These are phyloP conservation scores for Arthrinium phaeospermum DNA, from an alignment of 2,329 filamentous ascomycete genomes.

Conservation along the genomic window DNA sequence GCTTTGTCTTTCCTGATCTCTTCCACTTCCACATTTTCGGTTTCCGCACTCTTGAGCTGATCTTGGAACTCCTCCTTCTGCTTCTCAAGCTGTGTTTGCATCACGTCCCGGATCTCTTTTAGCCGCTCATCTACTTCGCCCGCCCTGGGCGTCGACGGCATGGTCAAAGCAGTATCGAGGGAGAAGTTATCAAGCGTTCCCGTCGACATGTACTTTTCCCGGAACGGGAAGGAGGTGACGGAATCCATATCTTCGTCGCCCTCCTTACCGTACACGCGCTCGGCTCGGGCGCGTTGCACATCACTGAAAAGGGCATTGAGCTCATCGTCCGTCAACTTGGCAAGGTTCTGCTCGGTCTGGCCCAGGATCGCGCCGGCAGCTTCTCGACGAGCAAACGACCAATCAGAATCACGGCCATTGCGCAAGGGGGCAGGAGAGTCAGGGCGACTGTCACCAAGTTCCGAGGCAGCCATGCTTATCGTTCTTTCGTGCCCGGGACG, in stretches of 20 bases:
- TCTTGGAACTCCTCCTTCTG: conserved; percentile 84
- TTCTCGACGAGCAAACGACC: conserved; percentile 91
- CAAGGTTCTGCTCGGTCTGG: conserved; percentile 82
- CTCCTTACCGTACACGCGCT: conserved; percentile 73
- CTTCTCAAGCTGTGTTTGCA: conserved; percentile 82
- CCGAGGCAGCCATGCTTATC: conserved; percentile 79
- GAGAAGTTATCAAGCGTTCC: conserved; percentile 97
- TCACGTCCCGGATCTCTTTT: conserved; percentile 76
- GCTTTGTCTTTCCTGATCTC: conserved; percentile 83
- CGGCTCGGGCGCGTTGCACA: conserved; percentile 84
- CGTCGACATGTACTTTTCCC: conserved; percentile 95
- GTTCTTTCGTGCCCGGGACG: conserved; percentile 76
- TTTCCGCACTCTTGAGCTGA: conserved; percentile 76
- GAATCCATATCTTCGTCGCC: conserved; percentile 92
- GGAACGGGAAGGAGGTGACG: conserved; percentile 80
- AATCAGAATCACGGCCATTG: conserved; percentile 83
- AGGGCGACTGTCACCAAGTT: conserved; percentile 77
- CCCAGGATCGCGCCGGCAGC: conserved; percentile 91
- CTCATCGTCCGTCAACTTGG: conserved; percentile 89
- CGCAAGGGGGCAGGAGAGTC: conserved; percentile 78
- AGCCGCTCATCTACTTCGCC: conserved; percentile 78
- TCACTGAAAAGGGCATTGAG: conserved; percentile 93
- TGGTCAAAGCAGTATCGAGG: conserved; percentile 89
- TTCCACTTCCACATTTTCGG: conserved; percentile 77
- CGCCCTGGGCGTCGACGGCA: conserved; percentile 88